Base-by-base conservation (phyloP, 192 early-diverging fungal genomes). In the Backusella sp. region DNA sequence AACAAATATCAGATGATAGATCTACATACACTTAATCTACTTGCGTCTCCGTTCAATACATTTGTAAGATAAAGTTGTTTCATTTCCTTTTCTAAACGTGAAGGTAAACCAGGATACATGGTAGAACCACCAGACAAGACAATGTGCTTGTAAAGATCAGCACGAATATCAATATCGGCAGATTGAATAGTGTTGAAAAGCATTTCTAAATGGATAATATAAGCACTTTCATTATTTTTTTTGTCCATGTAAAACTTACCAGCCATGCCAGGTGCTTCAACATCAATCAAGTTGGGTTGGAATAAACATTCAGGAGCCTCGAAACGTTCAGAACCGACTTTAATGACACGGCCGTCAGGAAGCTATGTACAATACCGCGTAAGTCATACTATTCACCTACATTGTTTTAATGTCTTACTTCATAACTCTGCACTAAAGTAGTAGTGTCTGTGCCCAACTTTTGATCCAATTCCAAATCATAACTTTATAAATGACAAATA, bases 251-350 rank as follows among this genome's bases (percentile, higher is more conserved):
- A 6, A 11, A 35, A 30, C 34, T 53, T 90, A 95, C 94, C 93
- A 36, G 96, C 96, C 66, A 99, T 90, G 52, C 98, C 98, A 6
- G 91, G 86, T 12, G 94, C 89, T 79, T 99, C 98, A 56, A 96
- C 91, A 81, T 99, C 97, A 65, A 99, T 92, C 67, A 99, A 91
- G 80, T 96, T 92, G 46, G 98, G 98, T 75, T 98, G 96, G 94
- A 99, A 99, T 83, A 99, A 86, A 72, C 96, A 96, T 81, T 99
- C 98, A 41, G 98, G 97, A 9, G 97, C 98, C 80, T 98, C 95
- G 85, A 98, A 99, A 70, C 98, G 85, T 85, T 99, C 98, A 17
- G 96, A 97, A 11, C 98, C 97, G 28, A 99, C 92, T 82, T 98
- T 99, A 84, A 99, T 99, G 34, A 98, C 90, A 46, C 96, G 94